A percentile compares a stretch with the other conserved stretches of the same genome.
These are phyloP conservation scores for Umbellularia californica DNA, from an alignment of 164 flowering plant species.

Conservation along the genomic window DNA sequence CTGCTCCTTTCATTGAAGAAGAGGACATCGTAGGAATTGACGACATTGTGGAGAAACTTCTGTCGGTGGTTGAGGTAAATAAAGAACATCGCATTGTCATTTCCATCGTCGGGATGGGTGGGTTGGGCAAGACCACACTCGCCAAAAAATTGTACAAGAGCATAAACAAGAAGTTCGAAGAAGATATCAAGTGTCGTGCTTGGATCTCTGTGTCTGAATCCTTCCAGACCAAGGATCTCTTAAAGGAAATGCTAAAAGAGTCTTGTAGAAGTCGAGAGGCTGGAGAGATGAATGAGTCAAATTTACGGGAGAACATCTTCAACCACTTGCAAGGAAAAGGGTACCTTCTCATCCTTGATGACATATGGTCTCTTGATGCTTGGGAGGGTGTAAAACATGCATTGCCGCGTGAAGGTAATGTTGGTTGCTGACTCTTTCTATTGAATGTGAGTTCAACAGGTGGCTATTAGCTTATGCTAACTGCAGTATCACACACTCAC, in stretches of 20 bases:
- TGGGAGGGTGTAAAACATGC: constrained; percentile 2
- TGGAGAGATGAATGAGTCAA: background rate
- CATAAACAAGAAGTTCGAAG: background rate
- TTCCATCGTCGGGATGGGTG: constrained; percentile 6
- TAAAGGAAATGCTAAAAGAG: background rate
- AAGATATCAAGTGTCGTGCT: background rate
- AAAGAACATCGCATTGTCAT: background rate
- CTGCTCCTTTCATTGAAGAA: constrained; percentile 9
- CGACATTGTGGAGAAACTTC: background rate
- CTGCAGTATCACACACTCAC: no score
- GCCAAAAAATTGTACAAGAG: background rate
- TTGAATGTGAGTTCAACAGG: no score
- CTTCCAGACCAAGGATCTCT: background rate
- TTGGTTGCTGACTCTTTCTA: no score
- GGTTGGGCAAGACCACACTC: constrained; percentile 7
- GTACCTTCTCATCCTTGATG: constrained; percentile 23
- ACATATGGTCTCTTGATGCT: constrained; percentile 12
- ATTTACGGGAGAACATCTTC: background rate
- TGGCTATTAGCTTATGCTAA: no score
- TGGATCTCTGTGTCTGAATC: constrained; percentile 4
- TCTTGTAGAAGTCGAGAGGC: background rate
- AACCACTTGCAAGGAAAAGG: constrained; percentile 10
- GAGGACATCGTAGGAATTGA: constrained; percentile 1
- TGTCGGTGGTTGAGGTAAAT: background rate
- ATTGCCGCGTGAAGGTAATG: background rate